Conservation (phyloP, 805 yeast genomes). For the Candida sonorensis region DNA sequence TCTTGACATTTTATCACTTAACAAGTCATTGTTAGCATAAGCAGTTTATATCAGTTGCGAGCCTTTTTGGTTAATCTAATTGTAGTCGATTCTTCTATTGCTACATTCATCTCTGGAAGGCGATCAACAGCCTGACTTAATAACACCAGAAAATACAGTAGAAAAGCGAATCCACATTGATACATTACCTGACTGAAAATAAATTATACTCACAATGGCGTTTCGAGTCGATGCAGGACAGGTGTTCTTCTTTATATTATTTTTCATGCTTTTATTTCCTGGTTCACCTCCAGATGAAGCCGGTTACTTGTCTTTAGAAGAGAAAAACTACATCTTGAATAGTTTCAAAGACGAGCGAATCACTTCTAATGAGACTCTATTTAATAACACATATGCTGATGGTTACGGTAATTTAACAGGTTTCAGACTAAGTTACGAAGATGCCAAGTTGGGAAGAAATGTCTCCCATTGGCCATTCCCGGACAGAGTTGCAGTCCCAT, state of each 20-base stretch:
- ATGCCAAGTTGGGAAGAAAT: conserved; percentile 38
- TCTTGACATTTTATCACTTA: not conserved
- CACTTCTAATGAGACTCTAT: conserved; percentile 28
- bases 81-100: not conserved
- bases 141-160: no score
- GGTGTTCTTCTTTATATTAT: conserved; percentile 29
- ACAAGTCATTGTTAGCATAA: not conserved
- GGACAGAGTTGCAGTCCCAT: conserved; percentile 25
- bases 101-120: not conserved
- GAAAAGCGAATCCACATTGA: not conserved
- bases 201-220: conserved; percentile 13
- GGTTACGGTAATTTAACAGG: conserved; percentile 77
- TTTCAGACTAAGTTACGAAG: conserved; percentile 56
- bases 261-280: conserved; percentile 36
- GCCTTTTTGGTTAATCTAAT: no score
- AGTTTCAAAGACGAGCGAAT: conserved; percentile 29
- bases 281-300: conserved; percentile 29
- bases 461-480: conserved; percentile 53
- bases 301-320: conserved; percentile 19
- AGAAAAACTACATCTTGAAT: conserved; percentile 23
- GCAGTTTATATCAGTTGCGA: not conserved
- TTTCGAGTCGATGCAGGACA: conserved; percentile 23
- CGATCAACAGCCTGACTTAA: not conserved
- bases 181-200: no score
- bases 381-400: conserved; percentile 34